Conservation (phyloP, 768 basidiomycete species). For the Tulasnella sp. region DNA sequence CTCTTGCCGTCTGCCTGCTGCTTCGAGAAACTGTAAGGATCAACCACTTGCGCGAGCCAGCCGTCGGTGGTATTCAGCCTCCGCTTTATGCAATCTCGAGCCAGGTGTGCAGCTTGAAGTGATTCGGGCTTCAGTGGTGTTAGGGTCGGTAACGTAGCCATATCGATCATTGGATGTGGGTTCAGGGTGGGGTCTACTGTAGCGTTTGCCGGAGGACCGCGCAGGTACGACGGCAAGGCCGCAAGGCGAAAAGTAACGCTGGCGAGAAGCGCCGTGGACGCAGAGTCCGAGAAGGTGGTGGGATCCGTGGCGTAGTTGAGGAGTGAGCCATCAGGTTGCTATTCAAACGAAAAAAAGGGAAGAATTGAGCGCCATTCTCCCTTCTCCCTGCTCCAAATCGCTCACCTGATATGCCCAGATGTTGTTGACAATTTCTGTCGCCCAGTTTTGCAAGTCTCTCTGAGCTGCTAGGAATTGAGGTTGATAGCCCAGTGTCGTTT, state of each 20-base stretch:
- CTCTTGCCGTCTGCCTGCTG: constrained; percentile 48
- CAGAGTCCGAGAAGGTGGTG: constrained; percentile 64
- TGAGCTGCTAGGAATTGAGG: constrained; percentile 42
- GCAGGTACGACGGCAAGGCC: constrained; percentile 28
- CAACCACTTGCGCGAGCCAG: constrained; percentile 70
- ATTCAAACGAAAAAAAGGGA: constrained; percentile 35
- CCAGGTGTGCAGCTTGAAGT: constrained; percentile 19
- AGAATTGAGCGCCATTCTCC: constrained; percentile 22
- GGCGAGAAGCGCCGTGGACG: constrained; percentile 72
- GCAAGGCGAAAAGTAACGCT: constrained; percentile 72
- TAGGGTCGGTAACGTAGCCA: not conserved
- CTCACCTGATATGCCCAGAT: constrained; percentile 62
- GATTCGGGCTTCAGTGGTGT: not conserved
- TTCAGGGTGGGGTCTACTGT: constrained; percentile 15
- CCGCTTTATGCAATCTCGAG: constrained; percentile 34
- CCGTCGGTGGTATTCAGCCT: constrained; percentile 38
- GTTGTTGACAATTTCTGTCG: constrained; percentile 65
- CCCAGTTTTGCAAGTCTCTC: constrained; percentile 60
- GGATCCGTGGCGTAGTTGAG: constrained; percentile 66
- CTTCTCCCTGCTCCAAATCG: constrained; percentile 29
- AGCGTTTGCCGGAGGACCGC: constrained; percentile 28
- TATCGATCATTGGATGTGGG: constrained; percentile 15
- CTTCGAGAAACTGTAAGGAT: constrained; percentile 55
- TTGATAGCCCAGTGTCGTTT: constrained; percentile 20
- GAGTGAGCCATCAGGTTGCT: constrained; percentile 42